Evolutionary conservation across 306 rosid genomes (phyloP).

Genomic region (Trifolium pratense): DNA sequence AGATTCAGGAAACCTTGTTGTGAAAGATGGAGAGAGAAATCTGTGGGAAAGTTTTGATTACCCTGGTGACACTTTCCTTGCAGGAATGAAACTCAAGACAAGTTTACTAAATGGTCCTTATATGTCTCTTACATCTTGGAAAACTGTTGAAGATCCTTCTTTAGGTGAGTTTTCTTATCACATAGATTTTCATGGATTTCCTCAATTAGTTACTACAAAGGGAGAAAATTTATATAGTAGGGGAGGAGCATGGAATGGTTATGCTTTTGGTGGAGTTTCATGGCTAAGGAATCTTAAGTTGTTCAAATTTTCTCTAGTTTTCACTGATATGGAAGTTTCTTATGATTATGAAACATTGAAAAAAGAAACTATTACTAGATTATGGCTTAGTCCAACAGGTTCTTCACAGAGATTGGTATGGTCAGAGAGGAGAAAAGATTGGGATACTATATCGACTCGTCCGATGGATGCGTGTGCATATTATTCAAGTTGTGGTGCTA

Average conservation of each 20-base stretch:
- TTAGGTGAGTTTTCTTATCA: constrained; percentile 30
- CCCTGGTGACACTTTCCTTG: constrained; percentile 41
- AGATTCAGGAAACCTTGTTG: constrained; percentile 46
- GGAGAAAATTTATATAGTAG: neutral
- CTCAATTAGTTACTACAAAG: constrained; percentile 31
- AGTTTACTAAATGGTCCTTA: neutral
- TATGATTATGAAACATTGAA: neutral
- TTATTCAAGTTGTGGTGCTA: constrained; percentile 33
- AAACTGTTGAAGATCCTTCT: constrained; percentile 2
- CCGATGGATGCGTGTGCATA: constrained; percentile 30
- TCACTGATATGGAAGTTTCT: constrained; percentile 29
- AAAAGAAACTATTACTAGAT: constrained; percentile 19
- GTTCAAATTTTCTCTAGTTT: constrained; percentile 11
- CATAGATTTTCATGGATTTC: constrained; percentile 36
- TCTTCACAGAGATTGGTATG: constrained; percentile 31
- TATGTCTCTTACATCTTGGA: constrained; percentile 34
- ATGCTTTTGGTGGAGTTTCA: neutral
- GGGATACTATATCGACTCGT: constrained; percentile 4
- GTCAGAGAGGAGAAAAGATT: constrained; percentile 10
- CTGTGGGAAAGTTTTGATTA: constrained; percentile 51
- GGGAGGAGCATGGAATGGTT: constrained; percentile 44
- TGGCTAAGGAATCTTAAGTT: neutral
- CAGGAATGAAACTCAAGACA: constrained; percentile 29
- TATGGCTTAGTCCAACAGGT: neutral
- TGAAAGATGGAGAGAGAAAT: constrained; percentile 3